Conservation (phyloP, 2,329 filamentous ascomycete species). For the Aspergillus sp. region DNA sequence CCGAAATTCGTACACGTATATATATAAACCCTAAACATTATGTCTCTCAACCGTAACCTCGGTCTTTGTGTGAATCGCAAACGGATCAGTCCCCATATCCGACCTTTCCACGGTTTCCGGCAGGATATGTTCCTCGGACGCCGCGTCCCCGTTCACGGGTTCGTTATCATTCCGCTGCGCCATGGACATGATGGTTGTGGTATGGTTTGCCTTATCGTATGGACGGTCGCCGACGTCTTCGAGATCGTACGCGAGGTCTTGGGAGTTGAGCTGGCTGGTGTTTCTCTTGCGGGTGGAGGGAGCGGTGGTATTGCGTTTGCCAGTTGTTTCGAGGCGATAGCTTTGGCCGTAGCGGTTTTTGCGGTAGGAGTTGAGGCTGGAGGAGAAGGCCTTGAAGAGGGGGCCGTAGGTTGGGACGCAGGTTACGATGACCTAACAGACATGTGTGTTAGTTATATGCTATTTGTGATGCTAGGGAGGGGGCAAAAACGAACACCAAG, state of each 20-base stretch:
- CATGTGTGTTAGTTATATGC: neutral
- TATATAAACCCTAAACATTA: neutral
- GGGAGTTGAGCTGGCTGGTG: too few species aligned
- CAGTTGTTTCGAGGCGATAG: neutral
- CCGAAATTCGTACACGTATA: neutral
- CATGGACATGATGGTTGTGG: constrained; percentile 3
- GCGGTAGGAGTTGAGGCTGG: constrained; percentile 13
- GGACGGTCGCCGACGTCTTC: neutral
- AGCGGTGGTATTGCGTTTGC: neutral
- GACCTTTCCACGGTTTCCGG: neutral
- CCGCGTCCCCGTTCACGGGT: neutral
- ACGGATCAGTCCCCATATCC: neutral
- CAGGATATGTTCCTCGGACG: constrained; percentile 5
- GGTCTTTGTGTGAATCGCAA: constrained; percentile 8
- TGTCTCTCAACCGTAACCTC: constrained; percentile 12
- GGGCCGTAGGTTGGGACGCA: constrained; percentile 43
- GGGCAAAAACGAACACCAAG: constrained; percentile 28
- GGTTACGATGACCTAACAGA: constrained; percentile 30
- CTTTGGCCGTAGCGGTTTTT: neutral
- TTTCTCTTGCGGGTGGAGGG: constrained; percentile 1
- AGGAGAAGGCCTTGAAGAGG: constrained; percentile 25
- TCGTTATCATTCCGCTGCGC: too few species aligned
- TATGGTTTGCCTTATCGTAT: neutral
- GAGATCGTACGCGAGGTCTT: neutral
- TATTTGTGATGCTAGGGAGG: neutral